Evolutionary conservation across 1,284 basidiomycete species (phyloP), one percentile per base, ranked within the genome.

Genomic region (Takashimella tepidaria): DNA sequence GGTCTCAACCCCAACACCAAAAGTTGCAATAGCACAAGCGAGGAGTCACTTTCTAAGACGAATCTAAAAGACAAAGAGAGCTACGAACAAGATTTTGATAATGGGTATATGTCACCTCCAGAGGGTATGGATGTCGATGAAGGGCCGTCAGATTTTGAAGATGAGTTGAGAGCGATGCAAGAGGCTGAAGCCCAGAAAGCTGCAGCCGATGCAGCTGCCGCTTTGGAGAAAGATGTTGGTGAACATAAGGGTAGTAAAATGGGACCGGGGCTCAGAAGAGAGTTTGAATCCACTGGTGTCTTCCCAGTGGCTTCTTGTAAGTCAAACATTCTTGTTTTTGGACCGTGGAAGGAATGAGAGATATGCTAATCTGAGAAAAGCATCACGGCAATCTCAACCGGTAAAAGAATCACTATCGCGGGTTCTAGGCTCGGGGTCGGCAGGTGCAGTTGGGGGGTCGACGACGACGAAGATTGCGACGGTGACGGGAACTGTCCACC

Each of bases 271-370:
- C n/a, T n/a, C n/a, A n/a, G n/a, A 46, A 3, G 40, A 4, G 26
- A 42, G 8, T 19, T 43, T 41, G 49, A 47, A 41, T 16, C 4
- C 19, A n/a, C 53, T 40, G 49, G 49, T n/a, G 47, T 24, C 13
- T n/a, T 11, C 20, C 55, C 66, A 6, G 49, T 61, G 4, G 62
- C 64, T 24, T 66, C 64, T 5, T 63, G 66, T 68, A 40, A 55
- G 57, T 46, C 37, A 4, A 13, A n/a, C n/a, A n/a, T n/a, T n/a
- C n/a, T n/a, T n/a, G n/a, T n/a, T n/a, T n/a, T n/a, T n/a, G n/a
- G n/a, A n/a, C n/a, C n/a, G n/a, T n/a, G n/a, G n/a, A n/a, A n/a
- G n/a, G n/a, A n/a, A n/a, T n/a, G n/a, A n/a, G n/a, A n/a, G n/a
- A n/a, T n/a, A n/a, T n/a, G n/a, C n/a, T n/a, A n/a, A n/a, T n/a